Evolutionary conservation across 129 eudicot genomes (phyloP), one percentile per base, ranked within the genome.

Genomic region (Cynara cardunculus): DNA sequence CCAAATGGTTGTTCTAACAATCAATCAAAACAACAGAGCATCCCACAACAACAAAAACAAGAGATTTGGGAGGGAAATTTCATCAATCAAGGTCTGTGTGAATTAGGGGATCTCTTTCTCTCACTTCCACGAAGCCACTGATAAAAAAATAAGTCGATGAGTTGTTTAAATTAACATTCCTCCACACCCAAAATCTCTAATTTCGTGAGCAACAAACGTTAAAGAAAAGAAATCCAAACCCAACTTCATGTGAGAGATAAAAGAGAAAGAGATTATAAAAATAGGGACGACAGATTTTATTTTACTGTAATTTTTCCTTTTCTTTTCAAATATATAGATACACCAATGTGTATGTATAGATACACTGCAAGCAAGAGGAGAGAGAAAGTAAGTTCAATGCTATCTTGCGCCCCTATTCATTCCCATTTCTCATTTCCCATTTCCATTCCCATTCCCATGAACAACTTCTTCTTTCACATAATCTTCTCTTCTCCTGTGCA

Each of bases 291-390:
- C 78, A 73, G 82, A 39, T 68, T 79, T 62, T 82, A 34, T 25
- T 37, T 70, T 41, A 79, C 76, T 76, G 84, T 28, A 61, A 73
- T 84, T 34, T 31, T 21, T 71, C 16, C 62, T 53, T 39, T 70
- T 71, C 26, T 76, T 44, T 82, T 25, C 19, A 21, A 67, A 81
- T 21, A 64, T 80, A 83, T 80, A 86, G 89, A 86, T 86, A 86
- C 86, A 86, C 46, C 67, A 59, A 79, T n/a, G 81, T 83, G 86
- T 87, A 87, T 84, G 85, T 80, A 81, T 73, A 86, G 81, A 44
- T 83, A 21, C 73, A 79, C 78, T 70, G 77, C 44, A 71, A 78
- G 73, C 34, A 10, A 30, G 35, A 53, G 25, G 73, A 71, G 73
- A 49, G 72, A 77, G 85, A 82, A 76, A 72, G 75, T 70, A 72